Evolutionary conservation across 164 flowering plant species (phyloP), one percentile per base, ranked within the genome.

Genomic region (Annona squamosa): DNA sequence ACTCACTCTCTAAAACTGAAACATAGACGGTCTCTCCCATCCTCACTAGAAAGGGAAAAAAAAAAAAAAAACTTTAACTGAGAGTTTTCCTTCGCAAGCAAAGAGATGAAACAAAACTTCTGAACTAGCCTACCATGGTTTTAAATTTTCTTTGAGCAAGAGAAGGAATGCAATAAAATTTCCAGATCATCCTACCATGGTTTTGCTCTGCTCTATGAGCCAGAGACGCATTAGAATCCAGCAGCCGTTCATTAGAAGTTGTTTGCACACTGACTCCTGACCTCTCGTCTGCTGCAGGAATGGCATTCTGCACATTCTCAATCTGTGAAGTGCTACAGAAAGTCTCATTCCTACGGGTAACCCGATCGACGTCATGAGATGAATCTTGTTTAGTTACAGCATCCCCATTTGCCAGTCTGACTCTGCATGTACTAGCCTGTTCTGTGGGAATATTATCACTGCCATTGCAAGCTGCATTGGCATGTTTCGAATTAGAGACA

Each of bases 71-170:
- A 18, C 5, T 19, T 26, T 0, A 18, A 9, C 42, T 18, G 68
- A 46, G 5, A 4, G 13, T 4, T 63, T 67, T 63, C 2, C 37
- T 52, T 13, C 59, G 12, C 3, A 65, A 48, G 68, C 41, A 69
- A 73, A 6, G 19, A 41, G 4, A 79, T 81, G 46, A 72, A 92
- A 91, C 94, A 84, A 71, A 68, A 71, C 79, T 77, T 83, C 92
- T 65, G 64, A 10, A 75, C 76, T 81, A 68, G 78, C 48, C 81
- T 81, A 70, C 86, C 87, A 75, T 77, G 80, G 75, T 69, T 81
- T 81, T 83, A 85, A 68, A 84, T 88, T 47, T 75, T 75, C 82
- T 82, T 74, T 57, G 63, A 41, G 84, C 78, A 79, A 74, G 77
- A 17, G 86, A 72, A 16, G 84, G 66, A 78, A 70, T 87, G 45